phyloP scores from a whole-genome alignment of 768 basidiomycete species.

The Russula abietina region DNA sequence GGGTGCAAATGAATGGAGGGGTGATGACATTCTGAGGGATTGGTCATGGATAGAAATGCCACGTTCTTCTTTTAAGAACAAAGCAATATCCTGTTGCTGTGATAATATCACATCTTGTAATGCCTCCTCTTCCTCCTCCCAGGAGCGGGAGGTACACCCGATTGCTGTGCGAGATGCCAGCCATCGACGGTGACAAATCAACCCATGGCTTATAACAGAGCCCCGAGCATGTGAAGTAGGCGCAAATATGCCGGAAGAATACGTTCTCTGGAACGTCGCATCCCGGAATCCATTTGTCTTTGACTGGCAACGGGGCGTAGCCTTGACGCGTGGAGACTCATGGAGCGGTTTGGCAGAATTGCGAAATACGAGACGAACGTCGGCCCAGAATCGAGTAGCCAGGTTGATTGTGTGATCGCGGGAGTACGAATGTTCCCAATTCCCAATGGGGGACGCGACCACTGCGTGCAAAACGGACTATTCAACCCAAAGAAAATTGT shows the following conservation, averaged over 20 bases:
- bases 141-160: background rate
- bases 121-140: conserved; percentile 20
- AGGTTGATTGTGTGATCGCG: background rate
- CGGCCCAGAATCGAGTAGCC: conserved; percentile 15
- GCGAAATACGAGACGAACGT: conserved; percentile 18
- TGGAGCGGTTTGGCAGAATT: background rate
- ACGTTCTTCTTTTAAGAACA: background rate
- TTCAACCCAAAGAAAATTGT: too few species aligned
- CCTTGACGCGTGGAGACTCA: background rate
- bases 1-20: background rate
- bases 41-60: background rate
- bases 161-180: background rate
- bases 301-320: background rate
- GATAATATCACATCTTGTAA: conserved; percentile 3
- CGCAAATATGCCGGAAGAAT: background rate
- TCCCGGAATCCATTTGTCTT: background rate
- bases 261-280: background rate
- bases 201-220: background rate
- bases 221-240: background rate
- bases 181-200: background rate
- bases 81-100: background rate
- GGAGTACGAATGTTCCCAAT: too few species aligned
- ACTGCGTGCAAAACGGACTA: too few species aligned
- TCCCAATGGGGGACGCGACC: too few species aligned
- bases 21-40: conserved; percentile 11